A percentile compares a stretch with the other conserved stretches of the same genome.
phyloP scores from a whole-genome alignment of 2,329 filamentous ascomycete genomes.

The Aschersonia sp. region DNA sequence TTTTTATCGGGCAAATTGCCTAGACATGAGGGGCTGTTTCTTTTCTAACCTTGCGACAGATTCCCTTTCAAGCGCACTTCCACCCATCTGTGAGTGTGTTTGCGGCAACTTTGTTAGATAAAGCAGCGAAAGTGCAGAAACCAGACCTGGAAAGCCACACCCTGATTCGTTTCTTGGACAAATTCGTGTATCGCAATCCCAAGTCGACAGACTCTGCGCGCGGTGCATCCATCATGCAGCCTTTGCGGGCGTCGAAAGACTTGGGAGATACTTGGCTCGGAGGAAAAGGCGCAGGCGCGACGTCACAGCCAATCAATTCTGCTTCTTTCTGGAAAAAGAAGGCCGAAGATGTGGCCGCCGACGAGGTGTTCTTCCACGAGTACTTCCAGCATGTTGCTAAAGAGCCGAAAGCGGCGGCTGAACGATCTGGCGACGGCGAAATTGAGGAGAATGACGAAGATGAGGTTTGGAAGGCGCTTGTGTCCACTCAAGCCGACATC shows the following conservation, averaged over 20 bases:
- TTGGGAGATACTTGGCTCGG: slow-evolving; percentile 41
- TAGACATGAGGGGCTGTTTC: background rate
- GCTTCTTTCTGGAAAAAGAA: slow-evolving; percentile 87
- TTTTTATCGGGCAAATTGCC: slow-evolving; percentile 2
- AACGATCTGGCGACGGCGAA: slow-evolving; percentile 36
- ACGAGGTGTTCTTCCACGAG: slow-evolving; percentile 96
- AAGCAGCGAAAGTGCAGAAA: slow-evolving; percentile 63
- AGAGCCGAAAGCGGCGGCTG: slow-evolving; percentile 32
- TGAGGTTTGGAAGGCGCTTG: slow-evolving; percentile 84
- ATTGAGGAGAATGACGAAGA: slow-evolving; percentile 48
- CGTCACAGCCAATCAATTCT: slow-evolving; percentile 51
- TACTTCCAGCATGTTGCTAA: slow-evolving; percentile 75
- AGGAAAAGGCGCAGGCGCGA: slow-evolving; percentile 28
- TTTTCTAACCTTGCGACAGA: slow-evolving; percentile 8
- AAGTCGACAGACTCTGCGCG: slow-evolving; percentile 55
- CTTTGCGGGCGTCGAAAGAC: slow-evolving; percentile 42
- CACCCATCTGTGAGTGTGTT: slow-evolving; percentile 87
- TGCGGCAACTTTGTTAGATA: slow-evolving; percentile 54
- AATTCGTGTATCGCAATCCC: slow-evolving; percentile 94
- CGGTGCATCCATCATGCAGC: slow-evolving; percentile 93
- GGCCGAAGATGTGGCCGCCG: slow-evolving; percentile 69
- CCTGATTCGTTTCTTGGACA: slow-evolving; percentile 88
- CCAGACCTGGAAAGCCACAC: slow-evolving; percentile 84
- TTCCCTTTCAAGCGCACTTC: slow-evolving; percentile 48
- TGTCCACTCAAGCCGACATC: slow-evolving; percentile 60